Conservation (phyloP, 208 protist species). For the Sergeia podlipaevii region DNA sequence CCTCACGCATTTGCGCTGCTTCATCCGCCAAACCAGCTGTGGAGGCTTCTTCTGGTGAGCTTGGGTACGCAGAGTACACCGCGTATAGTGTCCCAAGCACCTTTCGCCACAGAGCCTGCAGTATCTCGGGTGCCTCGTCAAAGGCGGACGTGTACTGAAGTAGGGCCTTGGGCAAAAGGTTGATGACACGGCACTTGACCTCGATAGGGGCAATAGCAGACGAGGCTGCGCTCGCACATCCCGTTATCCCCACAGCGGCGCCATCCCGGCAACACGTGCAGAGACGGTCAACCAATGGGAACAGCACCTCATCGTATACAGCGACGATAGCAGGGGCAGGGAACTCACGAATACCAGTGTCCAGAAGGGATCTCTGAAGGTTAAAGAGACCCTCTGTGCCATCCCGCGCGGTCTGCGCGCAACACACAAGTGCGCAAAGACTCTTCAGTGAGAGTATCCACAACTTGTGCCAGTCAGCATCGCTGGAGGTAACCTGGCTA, state of each 20-base stretch:
- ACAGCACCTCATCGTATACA: constrained; percentile 74
- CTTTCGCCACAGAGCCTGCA: constrained; percentile 61
- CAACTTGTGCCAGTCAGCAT: constrained; percentile 15
- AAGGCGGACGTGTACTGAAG: constrained; percentile 49
- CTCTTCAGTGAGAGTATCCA: constrained; percentile 53
- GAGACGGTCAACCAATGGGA: constrained; percentile 68
- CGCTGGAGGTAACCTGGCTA: not conserved
- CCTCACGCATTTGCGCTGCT: constrained; percentile 47
- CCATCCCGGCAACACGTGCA: constrained; percentile 25
- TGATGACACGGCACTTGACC: constrained; percentile 66
- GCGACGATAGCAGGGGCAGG: constrained; percentile 19
- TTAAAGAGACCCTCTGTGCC: constrained; percentile 42
- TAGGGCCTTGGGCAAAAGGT: constrained; percentile 61
- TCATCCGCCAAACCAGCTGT: constrained; percentile 23
- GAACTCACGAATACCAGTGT: constrained; percentile 33
- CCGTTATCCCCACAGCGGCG: constrained; percentile 2
- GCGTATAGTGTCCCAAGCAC: constrained; percentile 74
- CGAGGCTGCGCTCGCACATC: not conserved
- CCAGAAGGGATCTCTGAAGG: constrained; percentile 60
- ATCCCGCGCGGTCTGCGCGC: constrained; percentile 25
- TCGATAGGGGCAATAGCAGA: constrained; percentile 22
- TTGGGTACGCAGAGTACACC: constrained; percentile 51
- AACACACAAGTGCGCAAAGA: constrained; percentile 41
- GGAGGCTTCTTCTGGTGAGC: not conserved
- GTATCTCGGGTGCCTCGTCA: constrained; percentile 19